Evolutionary conservation across 345 rosid genomes (phyloP).

Genomic region (Conringia planisiliqua): DNA sequence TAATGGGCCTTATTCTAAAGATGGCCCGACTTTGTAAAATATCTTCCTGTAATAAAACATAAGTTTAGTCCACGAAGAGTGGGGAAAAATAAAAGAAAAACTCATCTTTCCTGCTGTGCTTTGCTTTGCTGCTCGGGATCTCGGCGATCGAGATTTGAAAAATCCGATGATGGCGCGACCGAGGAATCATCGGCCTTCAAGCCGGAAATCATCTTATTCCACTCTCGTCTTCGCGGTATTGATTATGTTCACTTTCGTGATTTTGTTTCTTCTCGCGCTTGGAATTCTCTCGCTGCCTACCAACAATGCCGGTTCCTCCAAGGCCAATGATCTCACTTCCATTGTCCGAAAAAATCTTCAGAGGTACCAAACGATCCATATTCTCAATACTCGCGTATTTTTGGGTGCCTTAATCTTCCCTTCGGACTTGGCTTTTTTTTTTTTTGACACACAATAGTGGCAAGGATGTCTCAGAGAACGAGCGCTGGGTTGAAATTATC

Average conservation of each 20-base stretch:
- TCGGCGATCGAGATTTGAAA: slow-evolving; percentile 8
- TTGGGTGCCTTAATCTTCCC: not conserved
- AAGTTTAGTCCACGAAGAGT: no score
- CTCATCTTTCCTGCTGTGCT: not conserved
- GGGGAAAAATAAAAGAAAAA: not conserved
- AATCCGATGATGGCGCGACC: slow-evolving; percentile 49
- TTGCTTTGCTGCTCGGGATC: slow-evolving; percentile 7
- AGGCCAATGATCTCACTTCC: slow-evolving; percentile 76
- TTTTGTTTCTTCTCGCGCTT: slow-evolving; percentile 65
- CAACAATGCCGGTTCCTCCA: slow-evolving; percentile 40
- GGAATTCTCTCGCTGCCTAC: slow-evolving; percentile 74
- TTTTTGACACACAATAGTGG: slow-evolving; percentile 29
- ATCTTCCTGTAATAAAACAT: not conserved
- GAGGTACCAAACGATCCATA: slow-evolving; percentile 29
- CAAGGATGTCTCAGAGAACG: slow-evolving; percentile 48
- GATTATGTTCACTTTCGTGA: slow-evolving; percentile 57
- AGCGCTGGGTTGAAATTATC: slow-evolving; percentile 81
- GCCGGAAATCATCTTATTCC: slow-evolving; percentile 56
- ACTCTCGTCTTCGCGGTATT: slow-evolving; percentile 51
- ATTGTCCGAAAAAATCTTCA: slow-evolving; percentile 44
- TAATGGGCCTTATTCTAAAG: not conserved
- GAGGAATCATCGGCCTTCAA: slow-evolving; percentile 52
- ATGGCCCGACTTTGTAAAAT: not conserved
- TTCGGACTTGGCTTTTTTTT: not conserved
- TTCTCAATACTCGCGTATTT: not conserved